Conservation (phyloP, 768 basidiomycete species). For the Pulveroboletus ravenelii region DNA sequence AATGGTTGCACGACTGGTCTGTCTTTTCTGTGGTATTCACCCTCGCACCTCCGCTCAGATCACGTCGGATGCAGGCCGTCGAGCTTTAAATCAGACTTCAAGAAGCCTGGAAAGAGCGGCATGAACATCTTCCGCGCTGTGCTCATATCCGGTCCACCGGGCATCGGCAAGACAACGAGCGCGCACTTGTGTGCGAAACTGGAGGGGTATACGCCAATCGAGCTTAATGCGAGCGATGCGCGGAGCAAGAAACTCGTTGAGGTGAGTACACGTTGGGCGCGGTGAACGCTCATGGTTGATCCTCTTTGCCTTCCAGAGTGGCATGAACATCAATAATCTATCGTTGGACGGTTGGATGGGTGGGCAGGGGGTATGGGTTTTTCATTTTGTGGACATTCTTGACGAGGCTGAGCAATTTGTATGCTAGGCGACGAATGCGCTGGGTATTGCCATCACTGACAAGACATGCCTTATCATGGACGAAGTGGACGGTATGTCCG, state of each 20-base stretch:
- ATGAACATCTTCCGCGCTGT: conserved; percentile 86
- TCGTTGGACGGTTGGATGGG: conserved; percentile 84
- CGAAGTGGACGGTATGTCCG: conserved; percentile 99
- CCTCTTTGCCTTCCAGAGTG: conserved; percentile 47
- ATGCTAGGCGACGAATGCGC: conserved; percentile 52
- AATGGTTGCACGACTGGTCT: conserved; percentile 87
- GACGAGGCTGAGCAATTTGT: background rate
- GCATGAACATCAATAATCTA: conserved; percentile 85
- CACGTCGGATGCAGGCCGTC: conserved; percentile 49
- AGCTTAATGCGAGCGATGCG: conserved; percentile 93
- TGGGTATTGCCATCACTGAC: conserved; percentile 72
- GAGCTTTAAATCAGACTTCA: conserved; percentile 73
- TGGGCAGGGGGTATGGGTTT: conserved; percentile 47
- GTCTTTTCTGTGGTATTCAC: conserved; percentile 14
- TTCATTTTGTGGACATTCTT: background rate
- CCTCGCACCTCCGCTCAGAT: background rate
- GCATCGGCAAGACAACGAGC: conserved; percentile 96
- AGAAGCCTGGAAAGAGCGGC: conserved; percentile 89
- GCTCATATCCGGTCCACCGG: conserved; percentile 89
- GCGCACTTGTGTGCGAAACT: conserved; percentile 89
- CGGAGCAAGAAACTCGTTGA: conserved; percentile 97
- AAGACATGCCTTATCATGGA: conserved; percentile 95
- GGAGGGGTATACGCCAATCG: conserved; percentile 90
- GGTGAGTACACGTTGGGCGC: conserved; percentile 36
- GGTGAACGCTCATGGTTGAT: background rate